Evolutionary conservation across 345 rosid species (phyloP), one percentile per base, ranked within the genome.

Genomic region (Bruguiera sexangula): DNA sequence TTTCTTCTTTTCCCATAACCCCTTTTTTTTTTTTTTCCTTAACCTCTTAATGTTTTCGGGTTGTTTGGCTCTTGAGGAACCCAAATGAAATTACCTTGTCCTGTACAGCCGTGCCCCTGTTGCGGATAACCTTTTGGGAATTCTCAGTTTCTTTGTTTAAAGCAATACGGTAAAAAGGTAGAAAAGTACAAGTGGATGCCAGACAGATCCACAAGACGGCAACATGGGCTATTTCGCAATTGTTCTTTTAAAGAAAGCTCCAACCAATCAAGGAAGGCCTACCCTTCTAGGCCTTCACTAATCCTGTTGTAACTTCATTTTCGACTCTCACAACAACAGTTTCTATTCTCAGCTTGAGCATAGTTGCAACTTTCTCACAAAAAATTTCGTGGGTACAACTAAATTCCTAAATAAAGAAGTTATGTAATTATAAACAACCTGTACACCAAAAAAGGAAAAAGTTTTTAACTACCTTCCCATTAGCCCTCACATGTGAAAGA

Each of bases 201-300:
- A 53, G 39, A 64, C 19, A 60, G 22, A 56, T 24, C 21, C 63
- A 75, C 48, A 43, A 43, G 48, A 43, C 3, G 48, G 48, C 48
- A 43, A 43, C 50, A 11, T 43, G 50, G 50, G 50, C 67, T 55
- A 50, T 39, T 66, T 29, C 60, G 34, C 43, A 69, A 57, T 68
- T 56, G 29, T 63, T 7, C 55, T 32, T 75, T 69, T 48, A 43
- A 65, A 50, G 65, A 65, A 57, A 72, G 60, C 65, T 50, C 52
- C 60, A 51, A 65, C 48, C 65, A 57, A 72, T 57, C 48, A 65
- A 30, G 60, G 53, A 72, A 72, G 60, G 27, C 60, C 70, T 59
- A 50, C 69, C 70, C 37, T 4, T 24, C 37, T 4, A 10, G 26
- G 27, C 63, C 31, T 65, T 61, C 16, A 39, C 60, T 2, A 24